Evolutionary conservation across 2,329 filamentous ascomycete genomes (phyloP), one percentile per base, ranked within the genome.

Genomic region (Colletotrichum coccodes): DNA sequence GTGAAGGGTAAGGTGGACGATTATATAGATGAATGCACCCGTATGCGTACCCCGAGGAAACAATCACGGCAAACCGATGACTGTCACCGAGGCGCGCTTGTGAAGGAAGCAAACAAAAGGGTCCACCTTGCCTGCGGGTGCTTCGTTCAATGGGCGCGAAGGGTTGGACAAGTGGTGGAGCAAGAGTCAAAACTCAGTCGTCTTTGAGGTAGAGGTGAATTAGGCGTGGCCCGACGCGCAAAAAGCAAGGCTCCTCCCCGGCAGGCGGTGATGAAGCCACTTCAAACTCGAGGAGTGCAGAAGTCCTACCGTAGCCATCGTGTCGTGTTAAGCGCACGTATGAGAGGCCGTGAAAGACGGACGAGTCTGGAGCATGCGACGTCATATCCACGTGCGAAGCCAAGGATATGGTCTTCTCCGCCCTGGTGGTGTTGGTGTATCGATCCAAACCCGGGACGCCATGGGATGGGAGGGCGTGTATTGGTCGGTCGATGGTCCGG

Each of bases 251-350:
- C 52, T 32, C 36, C n/a, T 23, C 26, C 12, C 18, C 54, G 54
- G 40, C 28, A 46, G 54, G 12, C 52, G 34, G 23, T 28, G 18
- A 21, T 57, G 36, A 44, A 63, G 64, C 59, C 52, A 30, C 46
- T 30, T 42, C 30, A 23, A 11, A 16, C 14, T n/a, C 18, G 12
- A 57, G 44, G 4, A n/a, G 11, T 34, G 30, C 16, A 60, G n/a
- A 38, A 6, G 34, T 6, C 11, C n/a, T n/a, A 36, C n/a, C n/a
- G 42, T 56, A 53, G 36, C 40, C 47, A n/a, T 38, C 61, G 28
- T 42, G 30, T 68, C 26, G 26, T 44, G 40, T 42, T 68, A 68
- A 65, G 65, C 65, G 65, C 65, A 65, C 65, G 54, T 68, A 68
- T 68, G 12, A 60, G 54, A 68, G 42, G 16, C 40, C 47, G 34